phyloP scores from a whole-genome alignment of 2,329 filamentous ascomycete genomes.

The Xylaria polymorpha region DNA sequence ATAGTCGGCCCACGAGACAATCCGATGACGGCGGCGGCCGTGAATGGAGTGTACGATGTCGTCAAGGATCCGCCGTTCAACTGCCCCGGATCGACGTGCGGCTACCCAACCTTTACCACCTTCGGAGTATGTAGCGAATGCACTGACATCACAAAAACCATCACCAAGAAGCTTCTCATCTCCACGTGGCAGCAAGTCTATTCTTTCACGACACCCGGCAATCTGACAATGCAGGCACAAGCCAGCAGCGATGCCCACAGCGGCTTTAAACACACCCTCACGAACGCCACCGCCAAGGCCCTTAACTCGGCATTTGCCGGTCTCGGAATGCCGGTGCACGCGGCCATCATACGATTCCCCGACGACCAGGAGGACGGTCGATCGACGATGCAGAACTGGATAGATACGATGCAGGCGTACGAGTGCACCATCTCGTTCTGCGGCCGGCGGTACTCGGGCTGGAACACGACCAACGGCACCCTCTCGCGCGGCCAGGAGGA shows the following conservation, averaged over 20 bases:
- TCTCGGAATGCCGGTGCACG: conserved; percentile 25
- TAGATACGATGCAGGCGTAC: conserved; percentile 25
- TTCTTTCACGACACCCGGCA: conserved; percentile 19
- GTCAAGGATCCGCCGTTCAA: conserved; percentile 34
- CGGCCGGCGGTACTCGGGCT: conserved; percentile 15
- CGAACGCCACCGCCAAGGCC: conserved; percentile 14
- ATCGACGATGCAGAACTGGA: conserved; percentile 11
- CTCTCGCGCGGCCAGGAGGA: conserved; percentile 17
- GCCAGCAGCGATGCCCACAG: conserved; percentile 19
- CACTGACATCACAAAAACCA: conserved; percentile 19
- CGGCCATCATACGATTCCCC: conserved; percentile 25
- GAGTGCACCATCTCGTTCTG: conserved; percentile 30
- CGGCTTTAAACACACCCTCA: conserved; percentile 27
- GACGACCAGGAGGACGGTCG: neutral
- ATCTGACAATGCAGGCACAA: conserved; percentile 25
- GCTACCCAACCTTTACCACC: conserved; percentile 26
- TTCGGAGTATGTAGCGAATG: conserved; percentile 33
- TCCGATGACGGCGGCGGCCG: conserved; percentile 29
- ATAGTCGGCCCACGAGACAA: conserved; percentile 33
- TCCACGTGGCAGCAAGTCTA: conserved; percentile 16
- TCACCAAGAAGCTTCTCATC: neutral
- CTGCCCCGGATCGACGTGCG: conserved; percentile 29
- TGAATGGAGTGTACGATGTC: conserved; percentile 32
- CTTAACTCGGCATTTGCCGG: conserved; percentile 16
- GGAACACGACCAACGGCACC: conserved; percentile 24